phyloP scores from a whole-genome alignment of 208 protist species.

The Trypanosoma cruzi region DNA sequence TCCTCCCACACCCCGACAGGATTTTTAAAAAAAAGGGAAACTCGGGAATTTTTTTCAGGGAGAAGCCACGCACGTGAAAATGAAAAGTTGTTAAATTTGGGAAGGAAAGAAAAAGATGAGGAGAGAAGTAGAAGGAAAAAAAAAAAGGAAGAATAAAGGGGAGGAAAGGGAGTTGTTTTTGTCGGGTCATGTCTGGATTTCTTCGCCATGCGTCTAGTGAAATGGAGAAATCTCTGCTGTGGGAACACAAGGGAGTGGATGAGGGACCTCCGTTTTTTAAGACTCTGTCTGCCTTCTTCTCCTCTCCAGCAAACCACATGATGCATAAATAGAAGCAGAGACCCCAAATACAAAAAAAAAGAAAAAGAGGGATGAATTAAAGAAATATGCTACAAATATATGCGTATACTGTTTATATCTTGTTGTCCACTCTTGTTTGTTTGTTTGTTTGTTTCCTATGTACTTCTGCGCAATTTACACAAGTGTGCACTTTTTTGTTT shows the following conservation, averaged over 20 bases:
- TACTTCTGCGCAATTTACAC: background rate
- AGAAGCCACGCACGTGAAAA: background rate
- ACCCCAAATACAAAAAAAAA: background rate
- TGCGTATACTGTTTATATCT: background rate
- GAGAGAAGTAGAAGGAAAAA: background rate
- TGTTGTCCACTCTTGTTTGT: background rate
- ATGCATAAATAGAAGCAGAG: no score
- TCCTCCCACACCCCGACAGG: background rate
- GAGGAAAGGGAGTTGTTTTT: no score
- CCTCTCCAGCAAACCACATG: no score
- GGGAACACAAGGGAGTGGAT: no score
- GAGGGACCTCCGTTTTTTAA: no score
- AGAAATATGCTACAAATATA: background rate
- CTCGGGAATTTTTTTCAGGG: no score
- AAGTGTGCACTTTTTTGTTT: background rate
- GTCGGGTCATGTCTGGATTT: no score
- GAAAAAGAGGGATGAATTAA: background rate
- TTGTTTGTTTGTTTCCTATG: background rate
- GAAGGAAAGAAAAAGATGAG: constrained; percentile 12
- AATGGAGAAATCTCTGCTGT: no score
- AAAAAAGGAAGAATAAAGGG: no score
- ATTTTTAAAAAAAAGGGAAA: background rate
- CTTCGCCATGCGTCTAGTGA: no score
- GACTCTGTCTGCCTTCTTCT: no score
- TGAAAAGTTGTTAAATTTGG: background rate